Evolutionary conservation across 306 rosid genomes (phyloP).

Genomic region (Inga laurina): DNA sequence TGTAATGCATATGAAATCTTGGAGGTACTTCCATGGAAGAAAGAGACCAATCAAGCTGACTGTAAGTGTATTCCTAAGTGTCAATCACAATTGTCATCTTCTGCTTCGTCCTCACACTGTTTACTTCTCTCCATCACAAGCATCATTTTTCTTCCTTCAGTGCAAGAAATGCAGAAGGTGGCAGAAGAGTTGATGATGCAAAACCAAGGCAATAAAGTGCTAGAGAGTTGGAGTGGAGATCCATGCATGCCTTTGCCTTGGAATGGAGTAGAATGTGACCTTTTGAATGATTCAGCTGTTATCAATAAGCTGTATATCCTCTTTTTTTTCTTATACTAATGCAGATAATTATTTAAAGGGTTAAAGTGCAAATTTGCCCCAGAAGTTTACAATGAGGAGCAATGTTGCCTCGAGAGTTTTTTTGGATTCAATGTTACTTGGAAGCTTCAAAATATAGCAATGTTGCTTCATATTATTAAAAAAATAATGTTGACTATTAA

Average conservation of each 20-base stretch:
- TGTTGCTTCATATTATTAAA: too few species aligned
- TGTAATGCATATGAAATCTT: conserved; percentile 84
- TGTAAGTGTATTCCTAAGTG: conserved; percentile 41
- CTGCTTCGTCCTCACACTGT: neutral
- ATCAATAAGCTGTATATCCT: conserved; percentile 67
- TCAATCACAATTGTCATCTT: neutral
- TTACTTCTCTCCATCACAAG: neutral
- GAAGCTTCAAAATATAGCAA: too few species aligned
- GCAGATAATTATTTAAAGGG: conserved; percentile 7
- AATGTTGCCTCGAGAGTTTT: too few species aligned
- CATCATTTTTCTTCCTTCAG: conserved; percentile 39
- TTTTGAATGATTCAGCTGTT: conserved; percentile 42
- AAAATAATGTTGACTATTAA: too few species aligned
- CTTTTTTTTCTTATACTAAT: conserved; percentile 12
- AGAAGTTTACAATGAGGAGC: too few species aligned
- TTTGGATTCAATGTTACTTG: too few species aligned
- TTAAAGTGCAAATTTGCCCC: too few species aligned
- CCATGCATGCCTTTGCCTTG: conserved; percentile 75
- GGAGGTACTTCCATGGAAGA: conserved; percentile 45
- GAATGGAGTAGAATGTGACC: conserved; percentile 66
- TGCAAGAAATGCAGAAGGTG: conserved; percentile 53
- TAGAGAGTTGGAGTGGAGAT: conserved; percentile 74
- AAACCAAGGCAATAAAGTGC: conserved; percentile 50
- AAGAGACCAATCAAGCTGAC: conserved; percentile 55
- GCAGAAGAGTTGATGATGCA: conserved; percentile 49